A percentile compares a stretch with the other conserved stretches of the same genome.
Evolutionary conservation across 176 grass and related monocot species (phyloP).

Genomic region (Elymus sibiricus): DNA sequence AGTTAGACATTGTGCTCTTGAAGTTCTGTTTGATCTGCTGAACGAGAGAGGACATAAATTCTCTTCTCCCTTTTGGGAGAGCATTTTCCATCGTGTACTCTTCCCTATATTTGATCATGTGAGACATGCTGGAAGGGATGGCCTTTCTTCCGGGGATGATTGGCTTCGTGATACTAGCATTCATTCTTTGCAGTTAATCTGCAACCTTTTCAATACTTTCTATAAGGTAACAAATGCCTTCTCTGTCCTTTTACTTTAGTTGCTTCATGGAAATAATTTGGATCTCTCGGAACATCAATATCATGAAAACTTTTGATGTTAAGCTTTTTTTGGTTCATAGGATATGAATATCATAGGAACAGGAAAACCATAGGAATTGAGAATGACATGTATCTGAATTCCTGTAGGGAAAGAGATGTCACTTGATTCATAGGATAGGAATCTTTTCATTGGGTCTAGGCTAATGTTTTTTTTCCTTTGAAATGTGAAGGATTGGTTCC

Average conservation of each 20-base stretch:
- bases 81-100: slow-evolving; percentile 93
- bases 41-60: slow-evolving; percentile 99
- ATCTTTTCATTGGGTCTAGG: too few species aligned
- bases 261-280: not conserved
- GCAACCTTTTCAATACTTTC: slow-evolving; percentile 98
- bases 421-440: too few species aligned
- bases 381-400: too few species aligned
- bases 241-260: slow-evolving; percentile 16
- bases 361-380: too few species aligned
- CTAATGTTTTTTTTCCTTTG: too few species aligned
- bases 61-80: slow-evolving; percentile 98
- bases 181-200: slow-evolving; percentile 97
- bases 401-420: too few species aligned
- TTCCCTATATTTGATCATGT: slow-evolving; percentile 99
- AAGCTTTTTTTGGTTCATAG: too few species aligned
- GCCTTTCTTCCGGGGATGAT: slow-evolving; percentile 72
- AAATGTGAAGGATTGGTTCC: too few species aligned
- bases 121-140: slow-evolving; percentile 91
- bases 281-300: not conserved
- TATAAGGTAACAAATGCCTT: slow-evolving; percentile 63
- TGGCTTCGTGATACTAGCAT: slow-evolving; percentile 99
- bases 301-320: slow-evolving; percentile 11
- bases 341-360: too few species aligned
- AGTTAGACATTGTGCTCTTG: slow-evolving; percentile 94
- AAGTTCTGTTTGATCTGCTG: slow-evolving; percentile 97